Evolutionary conservation across 2,329 filamentous ascomycete genomes (phyloP).

Genomic region (Botrytis fragariae): DNA sequence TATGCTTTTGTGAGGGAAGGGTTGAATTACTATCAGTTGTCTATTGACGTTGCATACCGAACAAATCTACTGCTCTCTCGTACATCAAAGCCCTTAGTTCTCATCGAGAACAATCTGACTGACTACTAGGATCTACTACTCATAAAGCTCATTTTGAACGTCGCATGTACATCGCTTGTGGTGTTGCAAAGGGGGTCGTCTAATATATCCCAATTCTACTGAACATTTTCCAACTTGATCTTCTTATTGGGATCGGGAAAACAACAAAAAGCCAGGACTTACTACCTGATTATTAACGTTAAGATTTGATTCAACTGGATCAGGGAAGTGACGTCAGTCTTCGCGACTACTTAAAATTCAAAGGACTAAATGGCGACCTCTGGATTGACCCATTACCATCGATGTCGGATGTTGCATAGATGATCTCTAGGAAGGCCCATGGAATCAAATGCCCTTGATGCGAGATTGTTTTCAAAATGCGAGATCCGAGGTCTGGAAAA

Average conservation of each 20-base stretch:
- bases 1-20: background rate
- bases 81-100: background rate
- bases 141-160: background rate
- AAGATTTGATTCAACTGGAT: background rate
- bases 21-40: background rate
- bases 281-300: background rate
- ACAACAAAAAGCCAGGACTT: background rate
- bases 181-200: background rate
- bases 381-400: background rate
- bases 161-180: background rate
- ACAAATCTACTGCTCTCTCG: background rate
- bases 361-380: background rate
- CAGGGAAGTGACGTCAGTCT: background rate
- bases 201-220: background rate
- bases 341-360: background rate
- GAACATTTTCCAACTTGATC: background rate
- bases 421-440: background rate
- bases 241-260: background rate
- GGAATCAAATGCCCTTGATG: background rate
- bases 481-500: background rate
- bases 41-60: background rate
- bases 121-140: background rate
- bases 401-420: background rate
- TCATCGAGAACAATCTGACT: background rate
- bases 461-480: background rate